A percentile compares a stretch with the other conserved stretches of the same genome.
Evolutionary conservation across 2,329 filamentous ascomycete species (phyloP).

Genomic region (Microdochium paspali): DNA sequence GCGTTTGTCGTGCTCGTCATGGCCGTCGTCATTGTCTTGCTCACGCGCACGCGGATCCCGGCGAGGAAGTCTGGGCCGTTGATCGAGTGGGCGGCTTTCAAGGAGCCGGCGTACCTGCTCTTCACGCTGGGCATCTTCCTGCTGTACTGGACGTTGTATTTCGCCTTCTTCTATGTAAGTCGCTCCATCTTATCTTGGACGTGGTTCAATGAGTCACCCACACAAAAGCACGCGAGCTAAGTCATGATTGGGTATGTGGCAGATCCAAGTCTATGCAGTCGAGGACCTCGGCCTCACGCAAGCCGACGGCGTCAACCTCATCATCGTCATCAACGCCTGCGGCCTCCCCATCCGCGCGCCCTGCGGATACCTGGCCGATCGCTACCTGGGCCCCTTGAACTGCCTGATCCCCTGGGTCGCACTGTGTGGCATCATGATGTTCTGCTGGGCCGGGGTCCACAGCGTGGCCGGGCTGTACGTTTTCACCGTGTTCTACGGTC

Average conservation of each 20-base stretch:
- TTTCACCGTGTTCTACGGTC: constrained; percentile 33
- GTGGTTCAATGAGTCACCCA: no score
- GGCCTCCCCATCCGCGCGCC: constrained; percentile 45
- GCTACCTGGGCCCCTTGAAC: constrained; percentile 42
- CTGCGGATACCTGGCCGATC: constrained; percentile 43
- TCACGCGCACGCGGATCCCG: constrained; percentile 29
- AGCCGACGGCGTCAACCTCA: constrained; percentile 36
- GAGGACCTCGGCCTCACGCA: background rate
- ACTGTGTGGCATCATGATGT: constrained; percentile 36
- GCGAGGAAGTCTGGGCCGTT: constrained; percentile 30
- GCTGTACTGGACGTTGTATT: constrained; percentile 41
- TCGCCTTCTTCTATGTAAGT: constrained; percentile 39
- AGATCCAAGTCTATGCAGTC: constrained; percentile 20
- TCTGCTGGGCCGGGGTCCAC: constrained; percentile 45
- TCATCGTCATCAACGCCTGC: constrained; percentile 47
- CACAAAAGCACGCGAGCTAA: no score
- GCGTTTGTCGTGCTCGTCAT: constrained; percentile 48
- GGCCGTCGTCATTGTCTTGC: constrained; percentile 26
- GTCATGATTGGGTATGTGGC: no score
- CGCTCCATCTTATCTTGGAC: background rate
- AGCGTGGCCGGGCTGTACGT: constrained; percentile 27
- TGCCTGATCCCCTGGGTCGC: constrained; percentile 38
- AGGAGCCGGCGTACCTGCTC: constrained; percentile 33
- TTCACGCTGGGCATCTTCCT: constrained; percentile 26
- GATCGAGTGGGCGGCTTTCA: constrained; percentile 40